Evolutionary conservation across 495 filamentous ascomycete species (phyloP).

Genomic region (Neurospora africana): DNA sequence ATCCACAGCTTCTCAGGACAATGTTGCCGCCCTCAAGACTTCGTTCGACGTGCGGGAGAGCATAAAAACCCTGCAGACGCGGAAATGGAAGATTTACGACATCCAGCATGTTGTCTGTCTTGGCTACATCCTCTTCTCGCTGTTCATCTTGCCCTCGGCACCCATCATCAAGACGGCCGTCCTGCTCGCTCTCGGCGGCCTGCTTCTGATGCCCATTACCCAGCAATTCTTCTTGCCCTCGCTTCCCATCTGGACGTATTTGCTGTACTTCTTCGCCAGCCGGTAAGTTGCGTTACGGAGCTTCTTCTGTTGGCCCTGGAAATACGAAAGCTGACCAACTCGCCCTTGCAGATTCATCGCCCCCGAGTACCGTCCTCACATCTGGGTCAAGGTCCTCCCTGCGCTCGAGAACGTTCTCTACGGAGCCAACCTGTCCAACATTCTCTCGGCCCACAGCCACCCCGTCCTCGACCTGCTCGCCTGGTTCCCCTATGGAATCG

Average conservation of each 20-base stretch:
- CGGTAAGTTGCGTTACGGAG: conserved; percentile 49
- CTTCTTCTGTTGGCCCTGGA: background rate
- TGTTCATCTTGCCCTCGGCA: conserved; percentile 66
- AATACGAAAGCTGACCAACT: background rate
- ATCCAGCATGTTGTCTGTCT: conserved; percentile 71
- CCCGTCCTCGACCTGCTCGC: conserved; percentile 74
- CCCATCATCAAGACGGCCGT: conserved; percentile 62
- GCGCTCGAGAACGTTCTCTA: conserved; percentile 97
- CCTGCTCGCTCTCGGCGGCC: conserved; percentile 52
- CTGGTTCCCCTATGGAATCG: conserved; percentile 86
- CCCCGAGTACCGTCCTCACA: conserved; percentile 71
- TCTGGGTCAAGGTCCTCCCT: conserved; percentile 89
- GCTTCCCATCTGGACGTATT: conserved; percentile 70
- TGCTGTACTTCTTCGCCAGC: conserved; percentile 82
- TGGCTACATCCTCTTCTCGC: conserved; percentile 65
- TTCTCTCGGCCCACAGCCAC: conserved; percentile 78
- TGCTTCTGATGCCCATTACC: conserved; percentile 77
- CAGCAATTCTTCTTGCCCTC: conserved; percentile 87
- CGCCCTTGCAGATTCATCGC: conserved; percentile 54
- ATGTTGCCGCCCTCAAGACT: conserved; percentile 64
- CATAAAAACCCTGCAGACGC: conserved; percentile 55
- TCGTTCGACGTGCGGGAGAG: conserved; percentile 70
- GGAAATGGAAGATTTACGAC: conserved; percentile 80
- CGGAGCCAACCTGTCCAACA: conserved; percentile 90
- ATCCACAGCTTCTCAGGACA: conserved; percentile 46